Conservation (phyloP, 2,329 filamentous ascomycete genomes). For the Phoma sp. region DNA sequence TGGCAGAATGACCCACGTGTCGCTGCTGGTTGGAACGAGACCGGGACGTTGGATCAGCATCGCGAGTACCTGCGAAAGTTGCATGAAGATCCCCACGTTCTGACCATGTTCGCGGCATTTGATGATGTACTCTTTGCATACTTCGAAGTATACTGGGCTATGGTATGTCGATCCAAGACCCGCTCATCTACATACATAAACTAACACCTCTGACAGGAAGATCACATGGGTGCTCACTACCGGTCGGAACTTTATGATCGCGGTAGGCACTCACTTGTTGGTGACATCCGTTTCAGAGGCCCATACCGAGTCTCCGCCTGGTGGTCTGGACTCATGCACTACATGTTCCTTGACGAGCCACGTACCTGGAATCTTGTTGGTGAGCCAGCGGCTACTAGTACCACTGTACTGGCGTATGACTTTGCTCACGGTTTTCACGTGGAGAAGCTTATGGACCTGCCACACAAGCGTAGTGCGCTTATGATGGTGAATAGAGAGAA, state of each 20-base stretch:
- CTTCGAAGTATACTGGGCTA: conserved; percentile 82
- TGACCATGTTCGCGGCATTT: conserved; percentile 74
- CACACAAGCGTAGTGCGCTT: conserved; percentile 74
- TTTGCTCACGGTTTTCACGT: conserved; percentile 76
- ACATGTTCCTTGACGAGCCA: conserved; percentile 66
- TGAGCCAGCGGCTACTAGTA: conserved; percentile 76
- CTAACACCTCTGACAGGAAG: conserved; percentile 55
- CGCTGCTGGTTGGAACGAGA: conserved; percentile 80
- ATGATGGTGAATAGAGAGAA: conserved; percentile 70
- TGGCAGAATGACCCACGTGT: conserved; percentile 89
- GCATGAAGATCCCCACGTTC: conserved; percentile 74
- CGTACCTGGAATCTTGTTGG: conserved; percentile 65
- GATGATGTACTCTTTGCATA: conserved; percentile 77
- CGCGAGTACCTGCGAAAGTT: conserved; percentile 72
- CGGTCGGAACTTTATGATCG: conserved; percentile 64
- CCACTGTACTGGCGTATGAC: conserved; percentile 76
- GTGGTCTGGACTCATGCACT: conserved; percentile 66
- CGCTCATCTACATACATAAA: conserved; percentile 1
- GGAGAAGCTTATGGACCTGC: conserved; percentile 75
- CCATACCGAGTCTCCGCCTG: conserved; percentile 64
- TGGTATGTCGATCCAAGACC: conserved; percentile 52
- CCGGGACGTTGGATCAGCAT: conserved; percentile 77
- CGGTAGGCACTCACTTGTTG: conserved; percentile 67
- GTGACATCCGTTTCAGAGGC: conserved; percentile 63
- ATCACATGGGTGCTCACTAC: conserved; percentile 67